A percentile compares a stretch with the other conserved stretches of the same genome.
Conservation (phyloP, 768 basidiomycete genomes). For the Amanita brunnescens region DNA sequence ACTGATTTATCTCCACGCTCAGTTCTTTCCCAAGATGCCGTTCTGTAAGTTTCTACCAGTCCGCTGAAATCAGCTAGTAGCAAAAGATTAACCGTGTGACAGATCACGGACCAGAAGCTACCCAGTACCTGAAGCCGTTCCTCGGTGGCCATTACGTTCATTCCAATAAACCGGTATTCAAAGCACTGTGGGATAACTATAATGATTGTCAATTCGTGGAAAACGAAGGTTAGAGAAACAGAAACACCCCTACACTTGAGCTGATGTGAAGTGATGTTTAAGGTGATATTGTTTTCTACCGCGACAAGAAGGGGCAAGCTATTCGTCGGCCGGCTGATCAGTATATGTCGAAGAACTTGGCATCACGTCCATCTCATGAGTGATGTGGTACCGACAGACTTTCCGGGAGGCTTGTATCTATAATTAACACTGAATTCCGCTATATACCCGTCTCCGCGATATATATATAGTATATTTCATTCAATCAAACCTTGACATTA, state of each 20-base stretch:
- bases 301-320: slow-evolving; percentile 12
- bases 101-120: slow-evolving; percentile 47
- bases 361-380: background rate
- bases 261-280: background rate
- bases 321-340: background rate
- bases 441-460: too few species aligned
- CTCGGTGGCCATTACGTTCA: slow-evolving; percentile 43
- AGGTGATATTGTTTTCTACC: slow-evolving; percentile 39
- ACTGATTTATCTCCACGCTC: slow-evolving; percentile 1
- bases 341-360: background rate
- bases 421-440: too few species aligned
- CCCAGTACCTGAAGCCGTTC: slow-evolving; percentile 37
- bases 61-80: background rate
- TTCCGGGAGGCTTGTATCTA: too few species aligned
- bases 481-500: background rate
- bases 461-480: too few species aligned
- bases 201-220: slow-evolving; percentile 52
- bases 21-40: slow-evolving; percentile 56
- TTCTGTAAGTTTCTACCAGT: slow-evolving; percentile 32
- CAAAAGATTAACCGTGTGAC: slow-evolving; percentile 4
- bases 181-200: slow-evolving; percentile 46
- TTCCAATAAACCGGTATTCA: slow-evolving; percentile 30
- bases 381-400: too few species aligned
- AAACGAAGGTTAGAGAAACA: slow-evolving; percentile 32
- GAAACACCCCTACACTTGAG: background rate